phyloP scores from a whole-genome alignment of 495 filamentous ascomycete species.

The Neurospora sp. region DNA sequence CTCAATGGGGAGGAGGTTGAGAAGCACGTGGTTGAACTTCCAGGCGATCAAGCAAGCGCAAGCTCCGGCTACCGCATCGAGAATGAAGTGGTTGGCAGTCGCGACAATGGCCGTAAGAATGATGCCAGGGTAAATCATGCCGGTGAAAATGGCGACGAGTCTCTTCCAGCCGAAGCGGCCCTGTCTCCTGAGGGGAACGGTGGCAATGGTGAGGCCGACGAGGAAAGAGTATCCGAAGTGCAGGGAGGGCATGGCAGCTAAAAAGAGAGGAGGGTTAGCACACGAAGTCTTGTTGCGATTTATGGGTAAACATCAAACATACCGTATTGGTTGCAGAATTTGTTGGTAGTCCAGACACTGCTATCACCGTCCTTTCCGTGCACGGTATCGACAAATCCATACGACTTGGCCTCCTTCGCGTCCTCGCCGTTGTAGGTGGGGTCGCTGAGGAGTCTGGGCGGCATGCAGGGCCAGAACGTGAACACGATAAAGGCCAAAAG shows the following conservation, averaged over 20 bases:
- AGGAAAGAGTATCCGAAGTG: conserved; percentile 75
- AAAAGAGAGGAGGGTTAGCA: neutral
- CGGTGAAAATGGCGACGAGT: conserved; percentile 34
- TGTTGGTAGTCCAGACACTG: conserved; percentile 63
- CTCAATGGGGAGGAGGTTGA: conserved; percentile 21
- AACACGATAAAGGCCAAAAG: conserved; percentile 70
- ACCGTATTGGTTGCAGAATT: conserved; percentile 46
- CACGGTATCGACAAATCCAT: conserved; percentile 68
- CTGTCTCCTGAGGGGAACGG: conserved; percentile 17
- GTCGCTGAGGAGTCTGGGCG: conserved; percentile 55
- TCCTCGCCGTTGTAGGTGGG: conserved; percentile 25
- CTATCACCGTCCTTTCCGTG: conserved; percentile 47
- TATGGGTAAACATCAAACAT: neutral
- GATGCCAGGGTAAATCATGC: conserved; percentile 52
- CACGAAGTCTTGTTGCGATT: neutral
- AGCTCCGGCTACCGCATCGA: conserved; percentile 61
- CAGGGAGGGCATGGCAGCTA: conserved; percentile 68
- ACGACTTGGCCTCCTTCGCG: conserved; percentile 27
- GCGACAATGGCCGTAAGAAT: conserved; percentile 62
- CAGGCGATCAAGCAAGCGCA: conserved; percentile 19
- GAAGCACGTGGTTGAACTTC: conserved; percentile 16
- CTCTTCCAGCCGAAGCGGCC: conserved; percentile 19
- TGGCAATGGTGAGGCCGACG: conserved; percentile 58
- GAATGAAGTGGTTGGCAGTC: conserved; percentile 64
- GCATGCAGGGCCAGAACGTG: conserved; percentile 74